Percentiles rank a stretch among this genome's conserved stretches.
Conservation (phyloP, 225 moss, liverwort and hornwort genomes). For the Climacium dendroides region DNA sequence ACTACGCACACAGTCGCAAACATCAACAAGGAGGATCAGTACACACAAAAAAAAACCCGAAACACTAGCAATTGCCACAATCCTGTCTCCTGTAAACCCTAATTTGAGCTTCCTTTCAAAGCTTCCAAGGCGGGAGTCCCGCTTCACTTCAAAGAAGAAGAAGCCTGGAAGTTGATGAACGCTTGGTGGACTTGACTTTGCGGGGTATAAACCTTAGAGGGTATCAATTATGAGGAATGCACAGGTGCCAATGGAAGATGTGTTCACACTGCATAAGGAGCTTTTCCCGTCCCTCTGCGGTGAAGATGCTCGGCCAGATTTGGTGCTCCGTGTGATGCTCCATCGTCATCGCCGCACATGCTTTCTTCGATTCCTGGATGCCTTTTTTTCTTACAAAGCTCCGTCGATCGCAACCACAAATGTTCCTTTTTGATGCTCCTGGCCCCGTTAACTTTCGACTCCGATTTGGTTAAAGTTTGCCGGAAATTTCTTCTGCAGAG, state of each 20-base stretch:
- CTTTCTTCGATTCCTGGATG: conserved; percentile 24
- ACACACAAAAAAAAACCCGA: background rate
- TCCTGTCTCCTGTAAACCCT: background rate
- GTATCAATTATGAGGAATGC: background rate
- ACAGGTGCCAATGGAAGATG: background rate
- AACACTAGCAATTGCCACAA: background rate
- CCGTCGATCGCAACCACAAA: background rate
- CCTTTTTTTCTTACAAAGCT: background rate
- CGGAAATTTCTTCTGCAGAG: background rate
- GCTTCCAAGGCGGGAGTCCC: background rate
- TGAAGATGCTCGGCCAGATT: conserved; percentile 14
- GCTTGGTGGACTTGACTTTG: too few species aligned
- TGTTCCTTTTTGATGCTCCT: background rate
- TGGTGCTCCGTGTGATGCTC: background rate
- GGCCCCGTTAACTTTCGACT: background rate
- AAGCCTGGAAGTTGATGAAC: background rate
- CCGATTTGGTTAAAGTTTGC: background rate
- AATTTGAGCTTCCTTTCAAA: background rate
- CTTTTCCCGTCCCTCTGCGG: background rate
- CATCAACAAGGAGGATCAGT: background rate
- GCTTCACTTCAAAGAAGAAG: background rate
- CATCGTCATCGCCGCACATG: conserved; percentile 5
- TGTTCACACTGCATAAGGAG: background rate
- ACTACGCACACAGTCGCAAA: background rate
- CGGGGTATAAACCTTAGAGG: background rate